Percentiles rank a stretch among this genome's conserved stretches.
Evolutionary conservation across 768 basidiomycete species (phyloP).

Genomic region (Nevesoporus exiguus): DNA sequence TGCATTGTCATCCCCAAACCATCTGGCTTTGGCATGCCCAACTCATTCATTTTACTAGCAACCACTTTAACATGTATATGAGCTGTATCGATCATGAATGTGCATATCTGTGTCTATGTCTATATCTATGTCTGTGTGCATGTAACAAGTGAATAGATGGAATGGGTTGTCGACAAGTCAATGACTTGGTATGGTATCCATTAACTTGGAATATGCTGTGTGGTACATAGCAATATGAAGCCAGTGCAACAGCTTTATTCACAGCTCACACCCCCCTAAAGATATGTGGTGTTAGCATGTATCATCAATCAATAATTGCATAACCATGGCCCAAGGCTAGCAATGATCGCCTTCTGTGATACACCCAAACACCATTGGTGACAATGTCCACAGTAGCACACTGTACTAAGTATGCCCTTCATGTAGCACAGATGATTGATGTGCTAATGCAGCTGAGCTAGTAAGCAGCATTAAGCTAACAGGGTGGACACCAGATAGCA

Average conservation of each 20-base stretch:
- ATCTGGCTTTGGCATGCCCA: too few relatives aligned
- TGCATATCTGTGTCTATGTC: too few relatives aligned
- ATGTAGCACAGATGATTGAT: too few relatives aligned
- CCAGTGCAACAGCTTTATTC: constrained; percentile 18
- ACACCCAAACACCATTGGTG: constrained; percentile 7
- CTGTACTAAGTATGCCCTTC: too few relatives aligned
- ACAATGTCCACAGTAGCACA: neutral
- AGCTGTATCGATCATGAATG: too few relatives aligned
- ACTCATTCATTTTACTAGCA: too few relatives aligned
- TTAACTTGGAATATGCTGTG: neutral
- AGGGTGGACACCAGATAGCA: constrained; percentile 12
- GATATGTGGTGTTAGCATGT: constrained; percentile 13
- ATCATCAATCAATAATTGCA: neutral
- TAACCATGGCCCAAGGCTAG: neutral
- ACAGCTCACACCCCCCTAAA: constrained; percentile 34
- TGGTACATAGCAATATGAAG: neutral
- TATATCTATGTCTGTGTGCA: too few relatives aligned
- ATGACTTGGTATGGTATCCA: neutral
- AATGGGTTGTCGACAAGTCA: neutral
- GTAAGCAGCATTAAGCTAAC: neutral
- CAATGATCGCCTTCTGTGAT: constrained; percentile 4
- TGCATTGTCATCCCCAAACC: too few relatives aligned
- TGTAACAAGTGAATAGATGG: neutral
- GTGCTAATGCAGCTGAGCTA: too few relatives aligned
- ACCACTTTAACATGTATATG: too few relatives aligned